Evolutionary conservation across 2,329 filamentous ascomycete genomes (phyloP).

Genomic region (Metarhizium robertsii): DNA sequence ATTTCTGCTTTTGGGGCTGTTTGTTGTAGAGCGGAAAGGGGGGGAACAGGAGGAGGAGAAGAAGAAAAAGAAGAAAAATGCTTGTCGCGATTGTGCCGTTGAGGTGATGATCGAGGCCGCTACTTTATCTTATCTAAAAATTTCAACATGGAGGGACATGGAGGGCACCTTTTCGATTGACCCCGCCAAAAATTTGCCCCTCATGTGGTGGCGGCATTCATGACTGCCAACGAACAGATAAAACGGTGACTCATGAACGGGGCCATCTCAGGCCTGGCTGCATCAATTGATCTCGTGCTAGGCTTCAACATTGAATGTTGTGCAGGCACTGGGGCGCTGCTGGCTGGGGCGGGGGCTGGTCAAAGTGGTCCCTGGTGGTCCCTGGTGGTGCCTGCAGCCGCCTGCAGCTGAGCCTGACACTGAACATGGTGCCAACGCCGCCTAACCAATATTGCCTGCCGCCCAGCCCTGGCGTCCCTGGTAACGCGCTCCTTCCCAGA

Average conservation of each 20-base stretch:
- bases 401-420: no score
- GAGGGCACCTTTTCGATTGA: not conserved
- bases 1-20: not conserved
- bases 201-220: not conserved
- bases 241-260: not conserved
- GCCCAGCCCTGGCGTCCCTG: no score
- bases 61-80: not conserved
- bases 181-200: not conserved
- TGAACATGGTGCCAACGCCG: no score
- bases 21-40: not conserved
- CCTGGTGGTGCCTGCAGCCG: no score
- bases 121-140: slow-evolving; percentile 5
- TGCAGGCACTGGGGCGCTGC: no score
- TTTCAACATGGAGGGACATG: not conserved
- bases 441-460: no score
- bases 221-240: no score
- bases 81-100: not conserved
- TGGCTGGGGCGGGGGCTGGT: no score
- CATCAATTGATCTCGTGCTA: not conserved
- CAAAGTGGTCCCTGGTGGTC: no score
- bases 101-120: not conserved
- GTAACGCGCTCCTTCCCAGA: no score
- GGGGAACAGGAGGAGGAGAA: not conserved
- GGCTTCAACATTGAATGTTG: no score
- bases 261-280: not conserved